Percentiles rank a stretch among this genome's conserved stretches.
phyloP scores from a whole-genome alignment of 768 basidiomycete species.

The Termitomyces sp. region DNA sequence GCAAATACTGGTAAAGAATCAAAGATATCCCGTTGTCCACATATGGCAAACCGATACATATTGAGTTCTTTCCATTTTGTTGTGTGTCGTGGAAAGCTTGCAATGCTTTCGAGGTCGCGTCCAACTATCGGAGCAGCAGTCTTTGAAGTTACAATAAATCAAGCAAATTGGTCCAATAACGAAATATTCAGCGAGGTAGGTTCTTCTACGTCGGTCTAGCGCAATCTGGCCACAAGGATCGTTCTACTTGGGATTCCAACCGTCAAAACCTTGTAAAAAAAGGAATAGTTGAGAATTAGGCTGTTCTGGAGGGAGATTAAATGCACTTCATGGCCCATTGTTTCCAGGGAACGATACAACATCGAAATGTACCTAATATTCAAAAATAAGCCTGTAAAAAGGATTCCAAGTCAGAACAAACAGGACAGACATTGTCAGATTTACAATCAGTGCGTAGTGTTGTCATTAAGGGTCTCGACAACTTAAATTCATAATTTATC shows the following conservation, averaged over 20 bases:
- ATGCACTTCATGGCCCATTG: constrained; percentile 2
- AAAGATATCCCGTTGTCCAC: too few species aligned
- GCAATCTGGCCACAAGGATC: constrained; percentile 5
- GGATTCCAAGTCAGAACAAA: neutral
- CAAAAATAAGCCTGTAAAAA: neutral
- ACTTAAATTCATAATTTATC: neutral
- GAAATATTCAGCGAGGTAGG: constrained; percentile 1
- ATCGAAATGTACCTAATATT: constrained; percentile 6
- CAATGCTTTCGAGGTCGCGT: neutral
- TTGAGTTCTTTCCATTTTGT: too few species aligned
- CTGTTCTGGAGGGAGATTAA: neutral
- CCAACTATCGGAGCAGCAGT: neutral
- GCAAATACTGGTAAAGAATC: too few species aligned
- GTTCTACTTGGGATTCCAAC: constrained; percentile 1
- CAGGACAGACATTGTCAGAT: neutral
- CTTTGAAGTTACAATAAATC: neutral
- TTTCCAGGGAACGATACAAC: neutral
- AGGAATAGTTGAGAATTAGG: neutral
- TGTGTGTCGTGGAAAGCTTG: neutral
- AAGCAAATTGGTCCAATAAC: neutral
- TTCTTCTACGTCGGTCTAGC: constrained; percentile 8
- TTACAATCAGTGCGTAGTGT: constrained; percentile 6
- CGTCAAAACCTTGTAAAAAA: constrained; percentile 1
- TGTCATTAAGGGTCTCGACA: constrained; percentile 9
- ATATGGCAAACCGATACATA: too few species aligned